Conservation (phyloP, 2,329 filamentous ascomycete genomes). For the Rutstroemia sydowiana region DNA sequence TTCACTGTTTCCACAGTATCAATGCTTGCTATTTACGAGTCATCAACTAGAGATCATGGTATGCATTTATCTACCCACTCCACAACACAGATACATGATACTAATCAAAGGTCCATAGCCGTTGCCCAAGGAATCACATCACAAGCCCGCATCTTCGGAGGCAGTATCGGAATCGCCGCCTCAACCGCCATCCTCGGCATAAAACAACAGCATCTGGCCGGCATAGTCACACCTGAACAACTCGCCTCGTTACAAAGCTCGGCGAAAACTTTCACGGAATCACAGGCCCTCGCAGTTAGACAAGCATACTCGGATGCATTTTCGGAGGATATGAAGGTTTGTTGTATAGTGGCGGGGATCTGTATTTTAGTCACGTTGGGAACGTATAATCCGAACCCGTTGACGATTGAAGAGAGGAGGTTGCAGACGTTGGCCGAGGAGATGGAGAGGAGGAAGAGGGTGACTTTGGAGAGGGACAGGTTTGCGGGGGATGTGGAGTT, state of each 20-base stretch:
- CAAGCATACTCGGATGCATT: conserved; percentile 21
- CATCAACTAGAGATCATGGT: conserved; percentile 33
- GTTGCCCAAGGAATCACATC: conserved; percentile 53
- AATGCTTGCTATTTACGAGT: conserved; percentile 49
- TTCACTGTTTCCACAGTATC: conserved; percentile 30
- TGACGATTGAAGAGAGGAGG: neutral
- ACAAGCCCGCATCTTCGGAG: conserved; percentile 52
- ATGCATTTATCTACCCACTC: conserved; percentile 25
- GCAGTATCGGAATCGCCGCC: conserved; percentile 49
- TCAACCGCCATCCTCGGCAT: conserved; percentile 48
- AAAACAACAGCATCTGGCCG: conserved; percentile 10
- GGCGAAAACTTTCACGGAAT: conserved; percentile 3
- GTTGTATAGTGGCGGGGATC: conserved; percentile 4
- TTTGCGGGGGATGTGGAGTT: no score
- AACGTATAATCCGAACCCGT: neutral
- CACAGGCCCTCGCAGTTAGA: conserved; percentile 14
- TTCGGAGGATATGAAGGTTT: conserved; percentile 20
- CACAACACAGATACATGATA: neutral
- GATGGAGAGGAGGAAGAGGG: no score
- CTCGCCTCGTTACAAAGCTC: conserved; percentile 8
- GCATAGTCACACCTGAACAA: conserved; percentile 11
- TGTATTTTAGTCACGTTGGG: neutral
- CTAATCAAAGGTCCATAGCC: conserved; percentile 30
- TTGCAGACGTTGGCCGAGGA: no score
- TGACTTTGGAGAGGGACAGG: no score